Evolutionary conservation across 2,329 filamentous ascomycete genomes (phyloP).

Genomic region (Sarocladiaceae sp.): DNA sequence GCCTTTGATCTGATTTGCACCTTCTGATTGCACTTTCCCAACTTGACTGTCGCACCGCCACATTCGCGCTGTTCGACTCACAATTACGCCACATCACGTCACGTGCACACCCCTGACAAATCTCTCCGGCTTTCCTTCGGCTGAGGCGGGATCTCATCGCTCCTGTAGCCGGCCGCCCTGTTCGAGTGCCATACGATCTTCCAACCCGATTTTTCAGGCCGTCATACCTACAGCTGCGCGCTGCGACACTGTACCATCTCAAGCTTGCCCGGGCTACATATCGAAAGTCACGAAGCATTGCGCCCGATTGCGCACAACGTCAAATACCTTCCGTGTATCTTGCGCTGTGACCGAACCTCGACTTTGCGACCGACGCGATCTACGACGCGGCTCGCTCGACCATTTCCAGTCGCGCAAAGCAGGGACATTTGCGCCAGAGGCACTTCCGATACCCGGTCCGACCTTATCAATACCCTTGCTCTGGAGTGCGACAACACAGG

Average conservation of each 20-base stretch:
- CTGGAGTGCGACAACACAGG: constrained; percentile 8
- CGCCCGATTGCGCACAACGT: background rate
- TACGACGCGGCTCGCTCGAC: background rate
- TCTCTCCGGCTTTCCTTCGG: constrained; percentile 18
- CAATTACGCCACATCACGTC: constrained; percentile 15
- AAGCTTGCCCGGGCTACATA: background rate
- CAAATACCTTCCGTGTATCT: constrained; percentile 12
- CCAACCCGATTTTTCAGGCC: constrained; percentile 31
- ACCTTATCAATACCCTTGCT: constrained; percentile 3
- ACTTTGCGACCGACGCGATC: constrained; percentile 7
- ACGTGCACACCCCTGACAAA: constrained; percentile 28
- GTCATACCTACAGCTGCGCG: background rate
- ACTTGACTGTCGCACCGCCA: constrained; percentile 3
- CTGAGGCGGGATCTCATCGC: constrained; percentile 6
- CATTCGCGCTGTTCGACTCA: constrained; percentile 6
- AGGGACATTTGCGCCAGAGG: background rate
- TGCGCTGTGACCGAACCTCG: background rate
- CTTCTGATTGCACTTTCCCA: too few relatives aligned
- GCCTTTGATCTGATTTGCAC: too few relatives aligned
- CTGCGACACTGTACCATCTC: background rate
- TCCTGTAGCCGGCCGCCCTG: background rate
- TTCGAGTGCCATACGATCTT: constrained; percentile 14
- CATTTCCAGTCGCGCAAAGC: background rate
- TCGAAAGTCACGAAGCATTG: background rate
- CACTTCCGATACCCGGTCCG: background rate